Percentiles rank a stretch among this genome's conserved stretches.
These are phyloP conservation scores for Barnettozyma populi DNA, from an alignment of 805 yeast species.

Conservation along the genomic window DNA sequence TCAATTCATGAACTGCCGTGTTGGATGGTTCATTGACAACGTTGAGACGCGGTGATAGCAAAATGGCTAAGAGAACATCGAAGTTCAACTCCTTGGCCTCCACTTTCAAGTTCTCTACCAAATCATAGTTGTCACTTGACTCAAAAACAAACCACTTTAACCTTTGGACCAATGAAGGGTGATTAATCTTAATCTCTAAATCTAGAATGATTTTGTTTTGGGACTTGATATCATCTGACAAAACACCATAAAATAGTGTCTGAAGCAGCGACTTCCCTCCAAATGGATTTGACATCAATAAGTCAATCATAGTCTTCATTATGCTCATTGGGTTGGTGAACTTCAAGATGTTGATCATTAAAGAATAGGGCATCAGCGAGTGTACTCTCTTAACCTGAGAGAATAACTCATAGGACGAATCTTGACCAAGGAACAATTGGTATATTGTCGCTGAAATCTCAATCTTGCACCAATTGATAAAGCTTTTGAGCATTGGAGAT, in stretches of 20 bases:
- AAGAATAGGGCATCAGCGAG: conserved; percentile 68
- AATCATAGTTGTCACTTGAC: conserved; percentile 26
- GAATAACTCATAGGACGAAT: conserved; percentile 71
- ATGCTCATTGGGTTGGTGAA: conserved; percentile 86
- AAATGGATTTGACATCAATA: conserved; percentile 76
- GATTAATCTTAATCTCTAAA: conserved; percentile 35
- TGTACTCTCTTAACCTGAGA: conserved; percentile 69
- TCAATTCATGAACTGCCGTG: conserved; percentile 13
- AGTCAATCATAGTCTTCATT: conserved; percentile 71
- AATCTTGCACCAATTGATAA: conserved; percentile 77
- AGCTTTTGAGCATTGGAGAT: conserved; percentile 60
- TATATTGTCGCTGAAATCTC: conserved; percentile 82
- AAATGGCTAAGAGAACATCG: conserved; percentile 19
- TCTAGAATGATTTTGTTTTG: conserved; percentile 49
- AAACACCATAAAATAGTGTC: conserved; percentile 61
- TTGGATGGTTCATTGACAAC: conserved; percentile 10
- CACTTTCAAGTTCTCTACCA: conserved; percentile 24
- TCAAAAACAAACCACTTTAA: conserved; percentile 30
- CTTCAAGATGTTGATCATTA: conserved; percentile 70
- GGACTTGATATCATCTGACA: conserved; percentile 68
- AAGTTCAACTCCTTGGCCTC: conserved; percentile 18
- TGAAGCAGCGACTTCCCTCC: conserved; percentile 68
- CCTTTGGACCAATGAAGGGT: conserved; percentile 24
- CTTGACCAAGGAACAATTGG: conserved; percentile 74
- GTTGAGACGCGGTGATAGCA: conserved; percentile 21